Conservation (phyloP, 805 yeast species). For the Metschnikowia arizonensis region DNA sequence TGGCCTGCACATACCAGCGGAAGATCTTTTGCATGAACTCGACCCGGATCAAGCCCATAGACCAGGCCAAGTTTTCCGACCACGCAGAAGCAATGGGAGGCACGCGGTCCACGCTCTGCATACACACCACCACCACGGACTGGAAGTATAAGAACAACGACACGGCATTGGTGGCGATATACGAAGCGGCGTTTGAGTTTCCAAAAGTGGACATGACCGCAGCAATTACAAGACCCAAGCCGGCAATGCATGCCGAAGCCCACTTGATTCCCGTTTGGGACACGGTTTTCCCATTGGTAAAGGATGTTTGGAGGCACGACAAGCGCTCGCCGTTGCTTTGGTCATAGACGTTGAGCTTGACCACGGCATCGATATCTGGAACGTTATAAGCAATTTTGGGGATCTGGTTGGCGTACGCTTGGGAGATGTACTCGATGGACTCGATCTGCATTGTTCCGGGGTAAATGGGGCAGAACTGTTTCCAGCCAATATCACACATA, state of each 20-base stretch:
- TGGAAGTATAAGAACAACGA: constrained; percentile 86
- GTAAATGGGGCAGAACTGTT: constrained; percentile 83
- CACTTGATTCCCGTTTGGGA: constrained; percentile 69
- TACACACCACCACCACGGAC: constrained; percentile 74
- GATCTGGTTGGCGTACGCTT: constrained; percentile 48
- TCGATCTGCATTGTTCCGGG: constrained; percentile 80
- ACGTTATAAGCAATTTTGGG: constrained; percentile 86
- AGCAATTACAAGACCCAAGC: constrained; percentile 79
- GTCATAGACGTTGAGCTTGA: constrained; percentile 49
- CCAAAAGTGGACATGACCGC: constrained; percentile 82
- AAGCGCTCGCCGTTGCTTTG: constrained; percentile 39
- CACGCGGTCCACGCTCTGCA: constrained; percentile 79
- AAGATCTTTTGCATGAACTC: constrained; percentile 79
- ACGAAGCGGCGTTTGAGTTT: constrained; percentile 84
- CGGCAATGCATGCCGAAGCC: constrained; percentile 91
- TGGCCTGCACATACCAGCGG: constrained; percentile 80
- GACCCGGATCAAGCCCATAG: constrained; percentile 82
- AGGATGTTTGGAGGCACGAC: constrained; percentile 74
- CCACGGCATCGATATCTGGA: constrained; percentile 83
- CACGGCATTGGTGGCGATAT: constrained; percentile 80
- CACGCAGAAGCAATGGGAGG: constrained; percentile 94
- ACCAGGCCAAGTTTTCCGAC: constrained; percentile 92
- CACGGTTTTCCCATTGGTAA: constrained; percentile 76
- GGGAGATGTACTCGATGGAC: constrained; percentile 57
- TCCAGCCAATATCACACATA: constrained; percentile 67